A percentile compares a stretch with the other conserved stretches of the same genome.
Evolutionary conservation across 129 eudicot species (phyloP).

Genomic region (Mikania micrantha): DNA sequence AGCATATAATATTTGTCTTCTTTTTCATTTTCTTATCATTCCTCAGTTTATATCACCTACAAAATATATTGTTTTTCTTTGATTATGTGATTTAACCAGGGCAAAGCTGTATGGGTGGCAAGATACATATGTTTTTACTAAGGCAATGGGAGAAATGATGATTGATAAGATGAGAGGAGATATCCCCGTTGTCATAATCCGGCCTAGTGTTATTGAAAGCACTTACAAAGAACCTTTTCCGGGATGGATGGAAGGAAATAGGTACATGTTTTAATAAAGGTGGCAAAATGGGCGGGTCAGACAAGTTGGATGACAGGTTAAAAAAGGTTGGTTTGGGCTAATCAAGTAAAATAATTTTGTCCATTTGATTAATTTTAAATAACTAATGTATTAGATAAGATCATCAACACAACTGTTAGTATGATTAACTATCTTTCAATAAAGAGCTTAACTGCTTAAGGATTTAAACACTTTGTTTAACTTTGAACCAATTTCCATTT

Average conservation of each 20-base stretch:
- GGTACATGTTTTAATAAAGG: conserved; percentile 31
- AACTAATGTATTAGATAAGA: not conserved
- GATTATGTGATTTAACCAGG: conserved; percentile 27
- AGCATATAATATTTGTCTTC: not conserved
- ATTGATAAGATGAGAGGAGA: conserved; percentile 77
- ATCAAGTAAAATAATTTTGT: not conserved
- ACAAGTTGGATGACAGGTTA: not conserved
- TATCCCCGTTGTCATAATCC: conserved; percentile 79
- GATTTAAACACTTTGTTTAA: not conserved
- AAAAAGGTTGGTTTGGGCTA: not conserved
- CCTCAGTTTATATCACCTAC: not conserved
- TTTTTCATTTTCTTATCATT: not conserved
- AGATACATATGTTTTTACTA: conserved; percentile 92
- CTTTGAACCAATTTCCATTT: not conserved
- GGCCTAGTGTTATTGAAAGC: conserved; percentile 97
- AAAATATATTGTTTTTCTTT: not conserved
- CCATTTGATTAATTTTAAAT: not conserved
- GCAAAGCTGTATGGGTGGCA: conserved; percentile 94
- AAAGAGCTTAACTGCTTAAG: not conserved
- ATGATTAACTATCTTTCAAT: not conserved
- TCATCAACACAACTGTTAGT: not conserved
- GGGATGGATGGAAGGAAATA: conserved; percentile 99
- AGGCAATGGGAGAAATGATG: conserved; percentile 99
- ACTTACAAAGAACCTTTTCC: conserved; percentile 94
- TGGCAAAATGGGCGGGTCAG: not conserved